Conservation (phyloP, 2,329 filamentous ascomycete species). For the Xylaria digitata region DNA sequence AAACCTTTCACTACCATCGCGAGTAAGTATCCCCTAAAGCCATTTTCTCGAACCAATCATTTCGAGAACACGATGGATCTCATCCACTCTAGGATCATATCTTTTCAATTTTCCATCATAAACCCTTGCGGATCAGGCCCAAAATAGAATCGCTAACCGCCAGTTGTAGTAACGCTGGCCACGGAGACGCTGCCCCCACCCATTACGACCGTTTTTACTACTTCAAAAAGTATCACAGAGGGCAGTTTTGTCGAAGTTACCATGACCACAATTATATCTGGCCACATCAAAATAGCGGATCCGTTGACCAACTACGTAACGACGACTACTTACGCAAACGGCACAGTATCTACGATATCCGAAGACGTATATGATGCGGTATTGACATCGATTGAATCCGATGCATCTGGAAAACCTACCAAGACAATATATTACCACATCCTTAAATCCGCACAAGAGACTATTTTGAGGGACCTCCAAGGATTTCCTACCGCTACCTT, state of each 20-base stretch:
- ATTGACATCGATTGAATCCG: slow-evolving; percentile 15
- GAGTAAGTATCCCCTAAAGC: slow-evolving; percentile 12
- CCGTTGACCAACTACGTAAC: slow-evolving; percentile 24
- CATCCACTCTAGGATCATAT: background rate
- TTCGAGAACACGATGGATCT: background rate
- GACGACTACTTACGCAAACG: slow-evolving; percentile 34
- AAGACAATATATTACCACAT: slow-evolving; percentile 23
- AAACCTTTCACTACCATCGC: slow-evolving; percentile 29
- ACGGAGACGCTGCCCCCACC: slow-evolving; percentile 11
- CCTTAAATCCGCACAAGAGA: slow-evolving; percentile 27
- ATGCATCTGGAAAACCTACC: slow-evolving; percentile 39
- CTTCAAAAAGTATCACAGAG: slow-evolving; percentile 30
- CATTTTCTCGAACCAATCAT: background rate
- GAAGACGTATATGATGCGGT: slow-evolving; percentile 26
- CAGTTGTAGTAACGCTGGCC: slow-evolving; percentile 25
- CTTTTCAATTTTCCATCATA: background rate
- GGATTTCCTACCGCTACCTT: slow-evolving; percentile 42
- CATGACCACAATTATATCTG: slow-evolving; percentile 28
- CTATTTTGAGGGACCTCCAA: slow-evolving; percentile 40
- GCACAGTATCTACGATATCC: slow-evolving; percentile 35
- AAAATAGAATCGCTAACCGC: slow-evolving; percentile 2
- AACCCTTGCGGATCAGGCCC: slow-evolving; percentile 2
- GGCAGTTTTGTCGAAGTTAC: slow-evolving; percentile 36
- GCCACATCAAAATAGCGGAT: slow-evolving; percentile 36
- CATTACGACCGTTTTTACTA: slow-evolving; percentile 41